Evolutionary conservation across 2,329 filamentous ascomycete genomes (phyloP).

Genomic region (Calonectria fujianensis): DNA sequence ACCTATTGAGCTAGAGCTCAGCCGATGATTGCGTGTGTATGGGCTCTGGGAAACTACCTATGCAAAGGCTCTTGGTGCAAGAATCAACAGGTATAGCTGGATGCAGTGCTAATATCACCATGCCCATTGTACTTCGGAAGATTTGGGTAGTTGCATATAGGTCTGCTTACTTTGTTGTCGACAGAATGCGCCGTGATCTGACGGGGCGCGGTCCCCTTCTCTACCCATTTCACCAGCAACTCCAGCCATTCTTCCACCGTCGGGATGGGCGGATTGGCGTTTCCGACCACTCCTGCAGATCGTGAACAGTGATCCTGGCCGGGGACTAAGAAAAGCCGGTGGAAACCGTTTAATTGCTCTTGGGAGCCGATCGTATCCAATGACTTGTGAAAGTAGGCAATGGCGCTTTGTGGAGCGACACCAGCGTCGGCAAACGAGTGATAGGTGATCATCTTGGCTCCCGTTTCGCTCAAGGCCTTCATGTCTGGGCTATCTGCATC

Average conservation of each 20-base stretch:
- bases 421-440: background rate
- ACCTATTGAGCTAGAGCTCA: background rate
- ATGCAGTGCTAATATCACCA: background rate
- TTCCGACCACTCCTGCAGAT: background rate
- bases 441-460: constrained; percentile 1
- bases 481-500: background rate
- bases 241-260: constrained; percentile 1
- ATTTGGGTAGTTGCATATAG: constrained; percentile 1
- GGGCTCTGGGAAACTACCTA: background rate
- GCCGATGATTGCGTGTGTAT: background rate
- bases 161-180: background rate
- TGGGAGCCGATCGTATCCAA: background rate
- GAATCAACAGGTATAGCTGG: background rate
- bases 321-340: background rate
- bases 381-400: background rate
- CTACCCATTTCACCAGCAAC: background rate
- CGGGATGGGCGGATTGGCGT: constrained; percentile 4
- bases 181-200: background rate
- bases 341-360: background rate
- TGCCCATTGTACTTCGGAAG: background rate
- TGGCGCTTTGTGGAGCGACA: background rate
- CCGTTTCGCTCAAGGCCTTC: background rate
- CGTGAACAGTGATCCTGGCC: background rate
- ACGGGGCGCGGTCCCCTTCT: background rate
- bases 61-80: background rate